Percentiles rank a stretch among this genome's conserved stretches.
Evolutionary conservation across 2,329 filamentous ascomycete genomes (phyloP).

Genomic region (Claviceps africana): DNA sequence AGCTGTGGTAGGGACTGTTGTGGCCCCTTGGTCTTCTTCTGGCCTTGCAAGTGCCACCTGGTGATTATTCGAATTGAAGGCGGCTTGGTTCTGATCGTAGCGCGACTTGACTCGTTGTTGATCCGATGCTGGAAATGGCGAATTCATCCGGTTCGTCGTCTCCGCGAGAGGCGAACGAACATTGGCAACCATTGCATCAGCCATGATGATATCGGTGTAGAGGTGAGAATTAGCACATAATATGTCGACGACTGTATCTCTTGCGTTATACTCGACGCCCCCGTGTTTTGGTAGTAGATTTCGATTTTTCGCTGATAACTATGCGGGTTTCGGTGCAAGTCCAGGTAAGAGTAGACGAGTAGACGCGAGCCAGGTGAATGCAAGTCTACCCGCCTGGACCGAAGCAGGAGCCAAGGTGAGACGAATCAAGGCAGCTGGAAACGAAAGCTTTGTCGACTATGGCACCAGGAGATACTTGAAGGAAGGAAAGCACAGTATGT

Average conservation of each 20-base stretch:
- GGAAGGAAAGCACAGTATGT: not conserved
- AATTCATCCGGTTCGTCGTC: constrained; percentile 33
- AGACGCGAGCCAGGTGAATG: constrained; percentile 1
- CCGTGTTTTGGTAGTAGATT: constrained; percentile 2
- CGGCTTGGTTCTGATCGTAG: constrained; percentile 11
- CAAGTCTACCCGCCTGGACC: not conserved
- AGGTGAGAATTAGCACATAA: constrained; percentile 21
- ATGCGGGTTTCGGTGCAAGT: not conserved
- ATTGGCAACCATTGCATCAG: constrained; percentile 18
- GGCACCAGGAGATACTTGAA: not conserved
- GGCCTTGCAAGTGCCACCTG: constrained; percentile 3
- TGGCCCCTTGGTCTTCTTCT: constrained; percentile 1
- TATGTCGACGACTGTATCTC: constrained; percentile 11
- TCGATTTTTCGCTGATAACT: not conserved
- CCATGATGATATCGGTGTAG: constrained; percentile 12
- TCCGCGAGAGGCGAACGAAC: constrained; percentile 31
- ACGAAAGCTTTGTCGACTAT: not conserved
- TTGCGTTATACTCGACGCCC: constrained; percentile 4
- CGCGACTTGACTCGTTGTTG: constrained; percentile 17
- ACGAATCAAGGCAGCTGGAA: not conserved
- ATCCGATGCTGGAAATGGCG: constrained; percentile 17
- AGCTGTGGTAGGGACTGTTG: not conserved
- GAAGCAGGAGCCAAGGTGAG: constrained; percentile 1
- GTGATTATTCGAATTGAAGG: constrained; percentile 3
- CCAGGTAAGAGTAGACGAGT: constrained; percentile 1